Evolutionary conservation across 2,329 filamentous ascomycete genomes (phyloP).

Genomic region (Sordariomycetes sp.): DNA sequence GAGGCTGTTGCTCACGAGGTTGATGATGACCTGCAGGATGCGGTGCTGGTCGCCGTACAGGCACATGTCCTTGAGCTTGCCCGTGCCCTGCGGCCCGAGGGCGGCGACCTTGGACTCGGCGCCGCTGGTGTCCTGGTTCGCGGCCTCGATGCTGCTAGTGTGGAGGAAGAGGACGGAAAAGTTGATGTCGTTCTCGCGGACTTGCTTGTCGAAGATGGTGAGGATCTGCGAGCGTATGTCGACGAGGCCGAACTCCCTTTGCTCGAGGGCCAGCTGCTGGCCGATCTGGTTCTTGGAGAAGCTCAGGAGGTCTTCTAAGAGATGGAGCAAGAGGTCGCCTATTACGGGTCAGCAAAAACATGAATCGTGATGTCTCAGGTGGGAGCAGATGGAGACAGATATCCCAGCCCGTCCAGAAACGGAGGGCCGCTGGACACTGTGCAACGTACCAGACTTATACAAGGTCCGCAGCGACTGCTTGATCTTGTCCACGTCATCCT

Average conservation of each 20-base stretch:
- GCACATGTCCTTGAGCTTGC: conserved; percentile 69
- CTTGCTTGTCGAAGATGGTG: conserved; percentile 84
- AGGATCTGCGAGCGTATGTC: conserved; percentile 73
- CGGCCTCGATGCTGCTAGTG: neutral
- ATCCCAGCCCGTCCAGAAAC: neutral
- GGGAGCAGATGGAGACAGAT: neutral
- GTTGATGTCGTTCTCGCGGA: conserved; percentile 63
- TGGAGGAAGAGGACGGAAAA: conserved; percentile 52
- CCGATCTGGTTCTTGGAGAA: conserved; percentile 95
- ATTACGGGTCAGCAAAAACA: neutral
- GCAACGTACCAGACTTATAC: conserved; percentile 56
- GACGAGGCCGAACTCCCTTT: conserved; percentile 73
- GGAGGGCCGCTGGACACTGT: conserved; percentile 10
- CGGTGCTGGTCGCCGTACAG: conserved; percentile 88
- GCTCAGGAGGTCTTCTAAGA: conserved; percentile 78
- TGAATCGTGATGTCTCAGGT: neutral
- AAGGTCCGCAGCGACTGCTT: conserved; percentile 77
- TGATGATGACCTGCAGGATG: conserved; percentile 87
- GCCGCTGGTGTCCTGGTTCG: neutral
- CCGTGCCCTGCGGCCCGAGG: conserved; percentile 50
- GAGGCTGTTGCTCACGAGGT: conserved; percentile 79
- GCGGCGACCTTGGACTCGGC: conserved; percentile 31
- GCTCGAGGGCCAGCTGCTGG: conserved; percentile 67
- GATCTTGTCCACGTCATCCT: conserved; percentile 64
- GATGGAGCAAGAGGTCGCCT: conserved; percentile 66